Percentiles rank a stretch among this genome's conserved stretches.
phyloP scores from a whole-genome alignment of 768 basidiomycete species.

The Boletus sensibilis region DNA sequence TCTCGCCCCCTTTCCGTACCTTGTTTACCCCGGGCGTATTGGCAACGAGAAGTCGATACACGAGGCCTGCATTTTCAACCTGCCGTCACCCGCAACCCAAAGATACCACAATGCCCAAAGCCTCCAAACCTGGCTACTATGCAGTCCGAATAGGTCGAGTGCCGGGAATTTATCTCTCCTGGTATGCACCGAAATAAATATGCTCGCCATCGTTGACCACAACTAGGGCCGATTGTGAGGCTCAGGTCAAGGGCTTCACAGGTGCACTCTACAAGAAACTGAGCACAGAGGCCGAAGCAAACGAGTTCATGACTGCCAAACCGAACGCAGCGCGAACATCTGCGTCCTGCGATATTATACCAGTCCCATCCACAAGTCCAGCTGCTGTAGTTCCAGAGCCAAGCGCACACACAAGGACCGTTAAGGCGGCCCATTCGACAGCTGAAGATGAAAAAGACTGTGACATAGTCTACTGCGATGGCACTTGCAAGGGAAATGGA shows the following conservation, averaged over 20 bases:
- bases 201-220: constrained; percentile 18
- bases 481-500: constrained; percentile 85
- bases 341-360: constrained; percentile 4
- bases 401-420: not conserved
- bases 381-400: not conserved
- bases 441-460: constrained; percentile 30
- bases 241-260: constrained; percentile 63
- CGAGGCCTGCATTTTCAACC: not conserved
- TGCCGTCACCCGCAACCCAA: not conserved
- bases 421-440: not conserved
- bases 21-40: not conserved
- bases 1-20: not conserved
- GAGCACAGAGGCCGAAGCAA: constrained; percentile 51
- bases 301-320: constrained; percentile 48
- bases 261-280: constrained; percentile 73
- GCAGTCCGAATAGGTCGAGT: constrained; percentile 65
- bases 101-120: constrained; percentile 34
- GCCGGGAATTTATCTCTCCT: constrained; percentile 68
- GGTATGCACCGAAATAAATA: constrained; percentile 49
- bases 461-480: constrained; percentile 79
- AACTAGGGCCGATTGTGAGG: constrained; percentile 67
- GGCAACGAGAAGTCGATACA: not conserved
- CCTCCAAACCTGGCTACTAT: constrained; percentile 56
- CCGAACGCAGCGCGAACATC: constrained; percentile 13
- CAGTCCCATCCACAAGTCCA: constrained; percentile 32